Percentiles rank a stretch among this genome's conserved stretches.
Evolutionary conservation across 371 early-diverging fungal genomes (phyloP).

Genomic region (Apophysomyces ossiformis): DNA sequence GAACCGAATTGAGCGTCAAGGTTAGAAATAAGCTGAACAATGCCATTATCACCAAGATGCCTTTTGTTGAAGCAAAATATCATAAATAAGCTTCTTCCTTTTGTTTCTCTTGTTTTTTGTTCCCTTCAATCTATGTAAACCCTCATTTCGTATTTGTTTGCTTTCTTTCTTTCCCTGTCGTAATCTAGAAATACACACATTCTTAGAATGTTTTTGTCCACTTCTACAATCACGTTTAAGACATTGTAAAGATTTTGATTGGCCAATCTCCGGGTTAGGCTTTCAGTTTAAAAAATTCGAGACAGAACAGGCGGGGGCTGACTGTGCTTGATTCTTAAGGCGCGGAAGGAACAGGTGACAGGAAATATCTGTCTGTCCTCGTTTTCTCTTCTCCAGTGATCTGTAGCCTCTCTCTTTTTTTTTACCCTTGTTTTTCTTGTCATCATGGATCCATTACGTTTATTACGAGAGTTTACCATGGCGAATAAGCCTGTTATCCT

Average conservation of each 20-base stretch:
- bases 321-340: no score
- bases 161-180: no score
- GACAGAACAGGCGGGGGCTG: no score
- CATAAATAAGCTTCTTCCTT: constrained; percentile 51
- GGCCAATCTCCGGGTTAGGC: no score
- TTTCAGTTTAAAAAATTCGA: no score
- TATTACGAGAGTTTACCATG: constrained; percentile 67
- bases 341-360: no score
- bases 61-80: constrained; percentile 90
- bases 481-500: constrained; percentile 58
- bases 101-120: not conserved
- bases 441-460: constrained; percentile 46
- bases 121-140: not conserved
- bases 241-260: no score
- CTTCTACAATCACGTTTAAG: no score
- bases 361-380: not conserved
- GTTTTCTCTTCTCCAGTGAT: not conserved
- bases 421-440: not conserved
- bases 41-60: constrained; percentile 93
- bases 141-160: no score
- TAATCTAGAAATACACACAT: no score
- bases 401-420: not conserved
- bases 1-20: constrained; percentile 87
- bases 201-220: no score
- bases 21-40: constrained; percentile 86